Conservation (phyloP, 2,329 filamentous ascomycete species). For the Myrmaecium sp. region DNA sequence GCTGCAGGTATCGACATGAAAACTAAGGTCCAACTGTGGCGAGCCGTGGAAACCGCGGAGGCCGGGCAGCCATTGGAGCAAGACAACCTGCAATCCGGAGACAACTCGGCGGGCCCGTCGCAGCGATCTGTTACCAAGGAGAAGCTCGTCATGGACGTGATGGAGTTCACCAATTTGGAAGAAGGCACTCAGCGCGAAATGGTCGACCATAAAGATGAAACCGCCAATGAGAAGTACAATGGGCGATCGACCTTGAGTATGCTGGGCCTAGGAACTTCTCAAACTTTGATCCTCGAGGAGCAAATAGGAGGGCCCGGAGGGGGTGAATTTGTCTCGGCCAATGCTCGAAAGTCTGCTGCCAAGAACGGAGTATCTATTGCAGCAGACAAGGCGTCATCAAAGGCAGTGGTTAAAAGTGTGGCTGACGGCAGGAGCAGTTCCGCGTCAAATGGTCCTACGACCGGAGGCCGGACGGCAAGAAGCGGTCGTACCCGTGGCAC, state of each 20-base stretch:
- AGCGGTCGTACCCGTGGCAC: conserved; percentile 56
- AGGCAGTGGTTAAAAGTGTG: conserved; percentile 18
- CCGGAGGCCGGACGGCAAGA: conserved; percentile 53
- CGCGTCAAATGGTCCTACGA: conserved; percentile 41
- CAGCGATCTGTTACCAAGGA: too few relatives aligned
- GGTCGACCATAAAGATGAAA: conserved; percentile 49
- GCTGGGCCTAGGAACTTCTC: conserved; percentile 52
- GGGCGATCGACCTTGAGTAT: conserved; percentile 49
- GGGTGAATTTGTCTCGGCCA: conserved; percentile 39
- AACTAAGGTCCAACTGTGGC: conserved; percentile 65
- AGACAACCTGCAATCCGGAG: conserved; percentile 12
- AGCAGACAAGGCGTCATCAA: conserved; percentile 19
- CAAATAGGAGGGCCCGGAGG: conserved; percentile 37
- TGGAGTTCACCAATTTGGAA: conserved; percentile 44
- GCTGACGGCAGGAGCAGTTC: conserved; percentile 52
- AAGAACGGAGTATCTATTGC: conserved; percentile 31
- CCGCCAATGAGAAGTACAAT: conserved; percentile 60
- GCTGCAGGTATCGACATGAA: conserved; percentile 48
- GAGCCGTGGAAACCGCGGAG: conserved; percentile 29
- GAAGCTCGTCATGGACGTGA: conserved; percentile 46
- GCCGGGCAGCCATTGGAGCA: too few relatives aligned
- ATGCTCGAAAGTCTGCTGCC: conserved; percentile 23
- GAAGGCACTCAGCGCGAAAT: conserved; percentile 49
- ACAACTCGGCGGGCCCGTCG: conserved; percentile 27
- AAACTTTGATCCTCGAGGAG: conserved; percentile 74